These are phyloP conservation scores for Ambispora gerdemannii DNA, from an alignment of 192 early-diverging fungal genomes.

Conservation along the genomic window DNA sequence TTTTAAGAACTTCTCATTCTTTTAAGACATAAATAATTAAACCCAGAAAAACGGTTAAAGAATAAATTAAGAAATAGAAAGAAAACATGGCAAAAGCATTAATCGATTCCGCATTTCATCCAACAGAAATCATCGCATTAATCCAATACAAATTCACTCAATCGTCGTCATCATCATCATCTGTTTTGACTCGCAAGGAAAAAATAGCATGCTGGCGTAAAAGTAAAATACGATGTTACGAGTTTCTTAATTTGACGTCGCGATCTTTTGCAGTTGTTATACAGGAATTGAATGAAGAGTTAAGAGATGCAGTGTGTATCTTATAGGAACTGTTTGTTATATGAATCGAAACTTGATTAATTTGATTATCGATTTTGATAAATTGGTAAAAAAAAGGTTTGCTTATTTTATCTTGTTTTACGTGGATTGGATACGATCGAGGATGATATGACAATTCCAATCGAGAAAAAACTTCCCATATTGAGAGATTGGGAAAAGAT, in stretches of 20 bases:
- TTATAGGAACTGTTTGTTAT: background rate
- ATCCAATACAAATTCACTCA: constrained; percentile 62
- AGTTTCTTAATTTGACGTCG: constrained; percentile 90
- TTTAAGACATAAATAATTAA: too few relatives aligned
- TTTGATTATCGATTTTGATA: background rate
- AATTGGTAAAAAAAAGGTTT: constrained; percentile 54
- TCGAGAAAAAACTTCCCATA: constrained; percentile 71
- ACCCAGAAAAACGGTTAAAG: too few relatives aligned
- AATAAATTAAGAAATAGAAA: too few relatives aligned
- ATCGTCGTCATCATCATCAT: background rate
- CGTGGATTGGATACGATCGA: constrained; percentile 97
- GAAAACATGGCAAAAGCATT: constrained; percentile 50
- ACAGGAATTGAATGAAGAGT: constrained; percentile 73
- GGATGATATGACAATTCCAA: constrained; percentile 93
- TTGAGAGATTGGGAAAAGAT: constrained; percentile 79
- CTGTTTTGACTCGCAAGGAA: constrained; percentile 47
- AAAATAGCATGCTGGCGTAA: constrained; percentile 47
- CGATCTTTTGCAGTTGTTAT: constrained; percentile 97
- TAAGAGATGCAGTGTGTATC: constrained; percentile 64
- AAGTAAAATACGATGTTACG: constrained; percentile 74
- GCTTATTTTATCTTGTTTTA: constrained; percentile 94
- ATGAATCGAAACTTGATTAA: background rate
- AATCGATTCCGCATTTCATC: constrained; percentile 71
- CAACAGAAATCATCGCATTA: constrained; percentile 81
- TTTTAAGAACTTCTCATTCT: too few relatives aligned